Percentiles rank a stretch among this genome's conserved stretches.
These are phyloP conservation scores for Hyphopichia buzzinii DNA, from an alignment of 1,139 yeast genomes.

Conservation along the genomic window DNA sequence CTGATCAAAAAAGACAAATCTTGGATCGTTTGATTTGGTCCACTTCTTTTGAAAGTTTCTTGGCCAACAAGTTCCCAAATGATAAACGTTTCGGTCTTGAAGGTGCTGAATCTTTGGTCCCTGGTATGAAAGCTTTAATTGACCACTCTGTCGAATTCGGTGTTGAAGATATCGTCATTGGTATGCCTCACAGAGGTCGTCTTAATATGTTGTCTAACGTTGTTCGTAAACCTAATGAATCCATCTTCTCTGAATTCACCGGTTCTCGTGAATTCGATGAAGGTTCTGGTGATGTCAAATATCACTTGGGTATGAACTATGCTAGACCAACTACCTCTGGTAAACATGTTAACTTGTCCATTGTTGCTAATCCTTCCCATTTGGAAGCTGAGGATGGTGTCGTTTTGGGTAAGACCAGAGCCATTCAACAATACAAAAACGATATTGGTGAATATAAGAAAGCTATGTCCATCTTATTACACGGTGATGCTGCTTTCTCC, in stretches of 20 bases:
- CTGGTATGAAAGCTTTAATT: slow-evolving; percentile 94
- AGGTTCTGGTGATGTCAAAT: slow-evolving; percentile 99
- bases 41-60: slow-evolving; percentile 86
- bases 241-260: slow-evolving; percentile 92
- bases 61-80: slow-evolving; percentile 94
- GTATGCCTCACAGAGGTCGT: slow-evolving; percentile 99
- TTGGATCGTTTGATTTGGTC: slow-evolving; percentile 97
- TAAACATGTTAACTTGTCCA: slow-evolving; percentile 88
- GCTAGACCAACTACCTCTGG: slow-evolving; percentile 99
- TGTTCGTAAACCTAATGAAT: slow-evolving; percentile 97
- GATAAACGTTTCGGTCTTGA: slow-evolving; percentile 98
- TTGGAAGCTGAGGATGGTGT: slow-evolving; percentile 99
- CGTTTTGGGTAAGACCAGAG: slow-evolving; percentile 96
- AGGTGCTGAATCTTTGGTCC: slow-evolving; percentile 96
- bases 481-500: slow-evolving; percentile 99
- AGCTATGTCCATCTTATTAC: slow-evolving; percentile 90
- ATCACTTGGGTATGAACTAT: slow-evolving; percentile 99
- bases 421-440: slow-evolving; percentile 87
- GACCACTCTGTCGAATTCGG: slow-evolving; percentile 93
- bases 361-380: slow-evolving; percentile 98
- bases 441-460: slow-evolving; percentile 80
- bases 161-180: slow-evolving; percentile 92
- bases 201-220: slow-evolving; percentile 96
- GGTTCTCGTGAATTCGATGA: slow-evolving; percentile 84
- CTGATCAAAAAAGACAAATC: slow-evolving; percentile 93